Conservation (phyloP, 2,329 filamentous ascomycete species). For the Botrytis squamosa region DNA sequence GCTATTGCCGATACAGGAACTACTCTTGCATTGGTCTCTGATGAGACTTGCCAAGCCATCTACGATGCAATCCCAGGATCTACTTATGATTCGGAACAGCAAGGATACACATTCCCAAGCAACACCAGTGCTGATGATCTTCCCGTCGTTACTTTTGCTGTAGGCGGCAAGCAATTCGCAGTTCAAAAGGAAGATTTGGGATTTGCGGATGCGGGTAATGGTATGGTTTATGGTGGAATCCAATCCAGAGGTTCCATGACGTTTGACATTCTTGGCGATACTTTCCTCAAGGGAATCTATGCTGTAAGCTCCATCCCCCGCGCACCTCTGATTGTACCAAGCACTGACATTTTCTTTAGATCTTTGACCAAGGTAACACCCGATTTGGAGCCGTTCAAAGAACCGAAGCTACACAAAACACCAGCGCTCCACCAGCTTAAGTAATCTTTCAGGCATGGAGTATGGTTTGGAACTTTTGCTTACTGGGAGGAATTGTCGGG, state of each 20-base stretch:
- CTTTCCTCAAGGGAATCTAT: conserved; percentile 59
- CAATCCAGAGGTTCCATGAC: conserved; percentile 54
- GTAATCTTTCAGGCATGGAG: neutral
- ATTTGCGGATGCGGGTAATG: conserved; percentile 53
- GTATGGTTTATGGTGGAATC: conserved; percentile 58
- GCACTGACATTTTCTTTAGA: conserved; percentile 39
- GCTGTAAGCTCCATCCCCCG: conserved; percentile 44
- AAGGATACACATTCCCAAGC: conserved; percentile 64
- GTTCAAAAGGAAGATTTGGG: conserved; percentile 60
- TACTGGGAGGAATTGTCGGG: neutral
- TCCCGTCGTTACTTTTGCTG: conserved; percentile 60
- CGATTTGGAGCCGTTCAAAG: conserved; percentile 57
- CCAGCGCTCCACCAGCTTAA: conserved; percentile 32
- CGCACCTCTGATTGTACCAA: neutral
- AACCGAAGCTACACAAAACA: conserved; percentile 36
- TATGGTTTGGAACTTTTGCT: neutral
- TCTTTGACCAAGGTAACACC: conserved; percentile 58
- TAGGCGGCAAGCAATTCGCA: conserved; percentile 58
- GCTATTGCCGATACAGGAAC: conserved; percentile 73
- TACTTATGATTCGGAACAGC: conserved; percentile 52
- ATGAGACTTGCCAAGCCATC: conserved; percentile 58
- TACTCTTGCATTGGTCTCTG: conserved; percentile 63
- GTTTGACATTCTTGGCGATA: conserved; percentile 59
- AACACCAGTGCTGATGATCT: conserved; percentile 51
- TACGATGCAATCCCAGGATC: conserved; percentile 64